phyloP scores from a whole-genome alignment of 331 rosid species.

The Malus hybrid region DNA sequence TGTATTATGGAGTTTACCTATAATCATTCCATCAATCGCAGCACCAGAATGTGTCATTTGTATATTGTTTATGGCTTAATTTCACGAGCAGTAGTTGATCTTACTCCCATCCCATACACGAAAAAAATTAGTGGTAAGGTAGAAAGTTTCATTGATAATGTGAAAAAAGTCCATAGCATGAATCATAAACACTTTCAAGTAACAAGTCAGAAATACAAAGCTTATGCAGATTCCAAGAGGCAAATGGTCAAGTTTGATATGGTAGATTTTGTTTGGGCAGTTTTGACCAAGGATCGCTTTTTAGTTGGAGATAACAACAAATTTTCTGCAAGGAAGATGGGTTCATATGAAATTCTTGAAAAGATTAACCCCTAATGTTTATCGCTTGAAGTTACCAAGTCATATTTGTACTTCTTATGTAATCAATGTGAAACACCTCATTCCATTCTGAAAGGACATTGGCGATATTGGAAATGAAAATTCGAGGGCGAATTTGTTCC shows the following conservation, averaged over 20 bases:
- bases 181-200: no score
- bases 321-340: not conserved
- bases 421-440: not conserved
- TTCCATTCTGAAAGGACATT: not conserved
- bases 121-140: no score
- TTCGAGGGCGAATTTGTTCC: not conserved
- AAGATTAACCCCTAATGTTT: no score
- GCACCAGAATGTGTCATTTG: no score
- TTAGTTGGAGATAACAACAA: not conserved
- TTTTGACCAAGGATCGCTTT: not conserved
- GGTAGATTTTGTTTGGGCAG: not conserved
- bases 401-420: not conserved
- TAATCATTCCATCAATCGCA: no score
- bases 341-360: not conserved
- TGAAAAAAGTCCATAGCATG: no score
- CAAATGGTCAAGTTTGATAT: not conserved
- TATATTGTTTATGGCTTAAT: no score
- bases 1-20: no score
- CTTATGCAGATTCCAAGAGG: not conserved
- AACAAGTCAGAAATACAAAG: not conserved
- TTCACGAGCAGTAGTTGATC: no score
- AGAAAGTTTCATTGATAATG: no score
- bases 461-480: not conserved
- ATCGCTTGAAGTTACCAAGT: not conserved
- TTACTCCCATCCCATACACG: no score